Base-by-base conservation (phyloP, 768 basidiomycete species). In the Ephemerocybe angulata region DNA sequence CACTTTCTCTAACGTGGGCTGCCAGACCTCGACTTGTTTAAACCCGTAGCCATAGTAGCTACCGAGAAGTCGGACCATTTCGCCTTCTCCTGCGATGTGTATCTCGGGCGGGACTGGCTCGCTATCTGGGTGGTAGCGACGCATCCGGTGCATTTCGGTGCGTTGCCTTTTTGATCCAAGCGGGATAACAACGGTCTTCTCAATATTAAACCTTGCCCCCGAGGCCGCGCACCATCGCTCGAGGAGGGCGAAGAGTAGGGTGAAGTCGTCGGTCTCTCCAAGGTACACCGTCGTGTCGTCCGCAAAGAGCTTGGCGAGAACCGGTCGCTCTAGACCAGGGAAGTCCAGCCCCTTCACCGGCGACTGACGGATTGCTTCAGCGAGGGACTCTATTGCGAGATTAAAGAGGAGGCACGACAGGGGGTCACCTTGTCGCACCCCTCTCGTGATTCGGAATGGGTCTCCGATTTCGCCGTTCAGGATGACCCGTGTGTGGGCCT, bases 281-380 rank as follows among this genome's bases (percentile, higher is more conserved):
- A 79, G 68, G 58, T 64, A 74, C 0, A 67, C 66, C 1, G 68
- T 70, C 5, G 75, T 76, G 55, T 78, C 74, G 55, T 78, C 73
- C 0, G 75, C 73, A 54, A 76, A 78, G 0, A 78, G 67, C 0
- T 69, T 60, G 1, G 70, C 69, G 40, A 61, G 38, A 21, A 75
- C 47, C 0, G 51, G 31, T 6, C 24, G n/a, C 46, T 56, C 2
- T 42, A 41, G 17, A 2, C 30, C 30, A 5, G 48, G 48, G 1
- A 33, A 3, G 11, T 13, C 8, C 12, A 52, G 15, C 13, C 50
- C 50, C 28, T 52, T 11, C 6, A 52, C 22, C 2, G 29, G 12
- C 7, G 50, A 52, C 15, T 62, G 53, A 22, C 71, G n/a, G 0
- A 77, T 56, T n/a, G 58, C 57, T 0, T 52, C 19, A 0, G 70